phyloP scores from a whole-genome alignment of 805 yeast species.

The Candida sphagnicola region DNA sequence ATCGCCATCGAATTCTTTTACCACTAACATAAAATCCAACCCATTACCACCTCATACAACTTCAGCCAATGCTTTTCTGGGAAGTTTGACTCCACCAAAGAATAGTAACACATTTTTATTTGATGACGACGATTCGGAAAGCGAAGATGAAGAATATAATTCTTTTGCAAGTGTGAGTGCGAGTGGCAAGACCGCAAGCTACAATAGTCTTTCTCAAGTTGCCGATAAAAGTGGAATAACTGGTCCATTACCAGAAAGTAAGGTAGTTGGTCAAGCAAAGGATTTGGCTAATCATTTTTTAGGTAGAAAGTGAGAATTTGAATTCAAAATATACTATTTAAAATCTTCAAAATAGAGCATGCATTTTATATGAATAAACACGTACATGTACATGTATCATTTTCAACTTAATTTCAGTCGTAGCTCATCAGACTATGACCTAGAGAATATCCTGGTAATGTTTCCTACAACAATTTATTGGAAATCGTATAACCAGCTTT shows the following conservation, averaged over 20 bases:
- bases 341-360: not conserved
- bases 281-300: slow-evolving; percentile 32
- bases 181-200: slow-evolving; percentile 25
- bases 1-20: slow-evolving; percentile 7
- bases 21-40: slow-evolving; percentile 30
- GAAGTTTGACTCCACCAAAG: slow-evolving; percentile 22
- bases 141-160: slow-evolving; percentile 26
- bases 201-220: slow-evolving; percentile 46
- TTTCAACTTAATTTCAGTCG: too few species aligned
- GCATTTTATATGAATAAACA: not conserved
- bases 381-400: not conserved
- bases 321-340: not conserved
- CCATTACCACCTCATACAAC: slow-evolving; percentile 43
- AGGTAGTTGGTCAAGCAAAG: slow-evolving; percentile 32
- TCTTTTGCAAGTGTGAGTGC: slow-evolving; percentile 3
- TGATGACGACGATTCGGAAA: slow-evolving; percentile 34
- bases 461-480: too few species aligned
- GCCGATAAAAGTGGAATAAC: slow-evolving; percentile 43
- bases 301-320: slow-evolving; percentile 11
- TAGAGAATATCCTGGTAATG: too few species aligned
- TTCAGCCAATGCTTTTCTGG: slow-evolving; percentile 39
- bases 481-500: too few species aligned
- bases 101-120: slow-evolving; percentile 25
- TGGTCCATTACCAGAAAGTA: slow-evolving; percentile 23
- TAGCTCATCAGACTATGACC: too few species aligned